Evolutionary conservation across 208 protist species (phyloP), one percentile per base, ranked within the genome.

Genomic region (Lotmaria passim): DNA sequence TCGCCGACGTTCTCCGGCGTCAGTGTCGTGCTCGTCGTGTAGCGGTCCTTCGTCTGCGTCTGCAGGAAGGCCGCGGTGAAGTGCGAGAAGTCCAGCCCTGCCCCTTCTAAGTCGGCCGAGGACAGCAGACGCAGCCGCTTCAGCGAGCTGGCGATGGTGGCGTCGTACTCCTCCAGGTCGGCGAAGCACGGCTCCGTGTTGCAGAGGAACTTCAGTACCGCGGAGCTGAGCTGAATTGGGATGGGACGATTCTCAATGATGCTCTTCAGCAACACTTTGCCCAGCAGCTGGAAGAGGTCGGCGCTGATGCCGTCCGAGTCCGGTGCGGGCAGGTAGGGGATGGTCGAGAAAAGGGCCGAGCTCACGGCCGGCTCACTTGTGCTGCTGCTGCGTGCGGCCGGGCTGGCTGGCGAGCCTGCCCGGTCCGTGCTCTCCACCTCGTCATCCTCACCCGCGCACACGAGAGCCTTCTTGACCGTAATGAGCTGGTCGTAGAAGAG

Each of bases 141-240:
- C 33, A 92, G 71, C 2, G 69, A 75, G 38, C 60, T 63, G 2
- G 83, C 81, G n/a, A 92, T 36, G 17, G 23, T 60, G 1, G 38
- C 38, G 70, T 92, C 86, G 73, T 84, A 92, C 72, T 87, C 83
- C 71, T 92, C 83, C 33, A 89, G 67, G 55, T 91, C 86, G 4
- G 78, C 60, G 14, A 92, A 83, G 34, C 79, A 86, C 7, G 67
- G 61, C 38, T 65, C 39, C 1, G 51, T 72, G 28, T 73, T 79
- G 52, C 75, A 82, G 28, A 92, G 73, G 59, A 78, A 85, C 73
- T 89, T 89, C 69, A 92, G 76, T 26, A 92, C 78, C 1, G 78
- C 68, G 7, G 75, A 60, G 81, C 81, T 89, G 33, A 92, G 86
- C 59, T 79, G 79, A 28, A 92, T 52, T 12, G 86, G 86, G 3